Conservation (phyloP, 75 land plant species). For the Sequoiadendron giganteum region DNA sequence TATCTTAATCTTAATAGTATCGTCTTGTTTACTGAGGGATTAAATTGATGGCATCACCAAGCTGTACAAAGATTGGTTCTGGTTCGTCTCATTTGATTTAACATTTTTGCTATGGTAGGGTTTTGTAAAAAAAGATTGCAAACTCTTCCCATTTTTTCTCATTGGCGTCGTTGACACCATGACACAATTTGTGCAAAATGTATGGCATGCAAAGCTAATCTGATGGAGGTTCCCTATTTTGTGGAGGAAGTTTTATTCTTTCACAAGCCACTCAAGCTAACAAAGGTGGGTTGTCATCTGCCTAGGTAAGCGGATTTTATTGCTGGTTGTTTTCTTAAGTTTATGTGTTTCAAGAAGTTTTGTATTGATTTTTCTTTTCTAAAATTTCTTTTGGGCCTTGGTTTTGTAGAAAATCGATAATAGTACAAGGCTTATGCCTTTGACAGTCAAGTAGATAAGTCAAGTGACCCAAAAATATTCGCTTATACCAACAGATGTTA, state of each 20-base stretch:
- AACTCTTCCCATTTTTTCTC: too few relatives aligned
- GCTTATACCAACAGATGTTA: too few relatives aligned
- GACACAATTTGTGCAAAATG: not conserved
- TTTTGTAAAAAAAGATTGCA: too few relatives aligned
- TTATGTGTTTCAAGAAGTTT: not conserved
- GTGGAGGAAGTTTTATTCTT: slow-evolving; percentile 98
- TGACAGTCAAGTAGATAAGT: slow-evolving; percentile 88
- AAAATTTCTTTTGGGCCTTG: not conserved
- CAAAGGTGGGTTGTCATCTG: slow-evolving; percentile 38
- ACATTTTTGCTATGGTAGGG: too few relatives aligned
- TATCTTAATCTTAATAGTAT: too few relatives aligned
- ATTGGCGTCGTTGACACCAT: too few relatives aligned
- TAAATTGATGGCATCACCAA: too few relatives aligned
- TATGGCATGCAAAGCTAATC: slow-evolving; percentile 20
- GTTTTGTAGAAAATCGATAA: slow-evolving; percentile 48
- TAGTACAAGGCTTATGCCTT: slow-evolving; percentile 56
- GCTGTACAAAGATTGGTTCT: too few relatives aligned
- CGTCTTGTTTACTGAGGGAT: too few relatives aligned
- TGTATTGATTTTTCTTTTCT: not conserved
- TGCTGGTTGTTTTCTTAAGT: not conserved
- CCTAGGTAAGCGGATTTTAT: slow-evolving; percentile 21
- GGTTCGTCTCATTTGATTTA: too few relatives aligned
- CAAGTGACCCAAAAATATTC: slow-evolving; percentile 57
- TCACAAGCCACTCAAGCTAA: slow-evolving; percentile 69
- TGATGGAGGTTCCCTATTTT: slow-evolving; percentile 74